These are phyloP conservation scores for Trichoderma sp. DNA, from an alignment of 2,329 filamentous ascomycete species.

Conservation along the genomic window DNA sequence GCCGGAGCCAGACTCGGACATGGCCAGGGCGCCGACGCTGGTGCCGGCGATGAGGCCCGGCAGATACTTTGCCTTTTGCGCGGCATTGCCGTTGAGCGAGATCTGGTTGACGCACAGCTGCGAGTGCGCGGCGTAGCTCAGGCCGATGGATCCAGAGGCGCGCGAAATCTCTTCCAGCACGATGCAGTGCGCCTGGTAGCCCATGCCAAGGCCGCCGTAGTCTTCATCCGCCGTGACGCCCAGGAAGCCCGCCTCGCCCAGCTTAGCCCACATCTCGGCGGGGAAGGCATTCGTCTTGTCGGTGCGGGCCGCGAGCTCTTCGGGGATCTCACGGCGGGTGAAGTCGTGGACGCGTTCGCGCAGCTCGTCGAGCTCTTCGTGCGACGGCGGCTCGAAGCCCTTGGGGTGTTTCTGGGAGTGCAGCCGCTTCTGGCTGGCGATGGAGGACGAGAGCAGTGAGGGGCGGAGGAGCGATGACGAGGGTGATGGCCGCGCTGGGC, in stretches of 20 bases:
- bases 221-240: conserved; percentile 93
- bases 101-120: conserved; percentile 97
- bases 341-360: conserved; percentile 88
- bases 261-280: conserved; percentile 86
- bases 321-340: conserved; percentile 80
- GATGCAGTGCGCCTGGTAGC: conserved; percentile 94
- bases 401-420: conserved; percentile 62
- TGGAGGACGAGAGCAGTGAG: conserved; percentile 38
- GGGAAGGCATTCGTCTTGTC: conserved; percentile 89
- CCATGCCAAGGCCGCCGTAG: conserved; percentile 85
- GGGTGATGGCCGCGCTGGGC: conserved; percentile 39
- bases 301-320: conserved; percentile 78
- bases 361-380: conserved; percentile 75
- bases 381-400: conserved; percentile 68
- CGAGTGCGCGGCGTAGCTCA: conserved; percentile 94
- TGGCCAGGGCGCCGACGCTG: conserved; percentile 83
- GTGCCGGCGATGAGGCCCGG: conserved; percentile 79
- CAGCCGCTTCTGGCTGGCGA: conserved; percentile 41
- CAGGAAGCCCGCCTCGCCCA: conserved; percentile 87
- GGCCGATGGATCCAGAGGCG: conserved; percentile 78
- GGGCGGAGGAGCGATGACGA: conserved; percentile 33
- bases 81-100: conserved; percentile 78
- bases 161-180: conserved; percentile 94
- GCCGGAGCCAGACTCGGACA: conserved; percentile 90
- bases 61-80: conserved; percentile 79